phyloP scores from a whole-genome alignment of 495 filamentous ascomycete species.

The Neurospora sp. region DNA sequence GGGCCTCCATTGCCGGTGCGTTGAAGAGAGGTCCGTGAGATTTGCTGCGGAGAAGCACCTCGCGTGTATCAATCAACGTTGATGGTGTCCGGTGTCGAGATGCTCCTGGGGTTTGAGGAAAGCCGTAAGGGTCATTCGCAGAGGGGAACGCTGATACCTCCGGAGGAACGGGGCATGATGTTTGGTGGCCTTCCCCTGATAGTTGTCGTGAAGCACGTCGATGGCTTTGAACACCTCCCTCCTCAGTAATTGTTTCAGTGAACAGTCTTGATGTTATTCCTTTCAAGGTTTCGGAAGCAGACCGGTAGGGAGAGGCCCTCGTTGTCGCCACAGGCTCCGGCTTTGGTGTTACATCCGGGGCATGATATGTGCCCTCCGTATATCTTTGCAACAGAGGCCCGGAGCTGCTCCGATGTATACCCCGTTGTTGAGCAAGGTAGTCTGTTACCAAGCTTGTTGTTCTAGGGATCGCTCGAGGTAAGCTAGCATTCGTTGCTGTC shows the following conservation, averaged over 20 bases:
- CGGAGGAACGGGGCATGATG: background rate
- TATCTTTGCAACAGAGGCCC: slow-evolving; percentile 11
- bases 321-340: slow-evolving; percentile 3
- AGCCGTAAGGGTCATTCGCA: slow-evolving; percentile 10
- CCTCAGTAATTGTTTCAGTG: slow-evolving; percentile 31
- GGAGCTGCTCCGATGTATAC: slow-evolving; percentile 12
- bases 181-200: background rate
- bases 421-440: slow-evolving; percentile 3
- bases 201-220: background rate
- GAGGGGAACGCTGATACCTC: slow-evolving; percentile 7
- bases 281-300: slow-evolving; percentile 10
- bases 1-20: slow-evolving; percentile 14
- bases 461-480: slow-evolving; percentile 26
- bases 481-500: slow-evolving; percentile 46
- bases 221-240: slow-evolving; percentile 14
- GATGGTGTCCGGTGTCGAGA: slow-evolving; percentile 28
- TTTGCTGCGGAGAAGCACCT: slow-evolving; percentile 47
- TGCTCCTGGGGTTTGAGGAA: slow-evolving; percentile 20
- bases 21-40: slow-evolving; percentile 16
- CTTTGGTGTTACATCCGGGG: background rate
- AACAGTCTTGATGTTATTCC: slow-evolving; percentile 12
- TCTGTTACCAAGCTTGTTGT: slow-evolving; percentile 25
- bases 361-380: background rate
- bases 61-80: slow-evolving; percentile 54
- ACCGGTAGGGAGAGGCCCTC: slow-evolving; percentile 8